Base-by-base conservation (phyloP, 495 filamentous ascomycete genomes). In the Penicillium maclennaniae region DNA sequence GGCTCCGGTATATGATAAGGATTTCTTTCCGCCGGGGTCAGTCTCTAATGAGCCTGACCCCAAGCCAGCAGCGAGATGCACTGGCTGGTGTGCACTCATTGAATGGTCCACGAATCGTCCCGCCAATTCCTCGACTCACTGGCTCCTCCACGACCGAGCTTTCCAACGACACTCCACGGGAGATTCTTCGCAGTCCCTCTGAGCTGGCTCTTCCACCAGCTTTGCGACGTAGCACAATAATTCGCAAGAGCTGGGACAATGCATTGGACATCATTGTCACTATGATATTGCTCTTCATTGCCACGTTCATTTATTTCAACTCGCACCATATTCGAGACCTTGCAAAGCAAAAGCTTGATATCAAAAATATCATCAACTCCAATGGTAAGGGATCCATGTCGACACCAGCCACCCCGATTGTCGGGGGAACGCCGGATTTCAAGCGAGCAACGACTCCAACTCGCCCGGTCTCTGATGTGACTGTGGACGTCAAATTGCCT, bases 1-100 rank as follows among this genome's bases (percentile, higher is more conserved):
- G 52, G 91, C 91, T 1, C 76, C 78, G 47, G 84, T 83, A 56
- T 84, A 86, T 53, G 75, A 76, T 37, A 75, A 79, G 45, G 86
- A 86, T 38, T 84, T 80, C 51, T 72, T 72, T 57, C 73, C 73
- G 62, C 38, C 59, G 57, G 58, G 73, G 69, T 8, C 72, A 68
- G 43, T 69, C 67, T 1, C 58, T 77, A 4, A 74, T 69, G 65
- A 76, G 69, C 25, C 44, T 77, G 34, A 73, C 56, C 20, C 60
- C 69, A n/a, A 51, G 51, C 10, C 76, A 80, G 45, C 74, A 76
- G 42, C 71, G 74, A 39, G 71, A 81, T 57, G 72, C 72, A 0
- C 58, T 82, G 20, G 74, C 74, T 10, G 79, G 79, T n/a, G 79
- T 82, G 20, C 79, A 82, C 54, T 70, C 70, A 2, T 60, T 81